Percentiles rank a stretch among this genome's conserved stretches.
These are phyloP conservation scores for Wolfiporia cocos DNA, from an alignment of 1,284 basidiomycete genomes.

Conservation along the genomic window DNA sequence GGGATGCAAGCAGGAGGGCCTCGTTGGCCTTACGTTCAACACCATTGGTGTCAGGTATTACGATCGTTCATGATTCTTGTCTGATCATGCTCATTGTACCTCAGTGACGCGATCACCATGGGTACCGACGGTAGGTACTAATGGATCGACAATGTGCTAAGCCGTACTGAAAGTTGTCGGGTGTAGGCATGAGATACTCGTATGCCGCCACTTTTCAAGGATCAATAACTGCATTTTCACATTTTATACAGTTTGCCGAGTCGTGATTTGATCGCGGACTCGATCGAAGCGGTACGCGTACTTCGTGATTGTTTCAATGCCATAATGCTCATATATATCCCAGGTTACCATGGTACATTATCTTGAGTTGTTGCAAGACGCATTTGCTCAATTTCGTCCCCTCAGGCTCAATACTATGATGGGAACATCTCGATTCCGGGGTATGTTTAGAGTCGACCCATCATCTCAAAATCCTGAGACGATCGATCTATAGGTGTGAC, in stretches of 20 bases:
- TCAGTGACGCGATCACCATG: constrained; percentile 79
- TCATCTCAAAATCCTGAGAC: neutral
- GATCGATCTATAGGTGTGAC: constrained; percentile 47
- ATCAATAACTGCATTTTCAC: neutral
- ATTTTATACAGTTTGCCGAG: constrained; percentile 61
- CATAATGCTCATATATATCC: neutral
- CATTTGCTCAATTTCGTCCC: too few species aligned
- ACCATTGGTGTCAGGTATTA: constrained; percentile 74
- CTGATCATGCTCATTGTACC: neutral
- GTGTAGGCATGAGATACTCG: constrained; percentile 75
- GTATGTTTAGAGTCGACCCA: constrained; percentile 8
- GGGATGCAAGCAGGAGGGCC: constrained; percentile 68
- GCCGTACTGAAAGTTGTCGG: neutral
- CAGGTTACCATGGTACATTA: constrained; percentile 63
- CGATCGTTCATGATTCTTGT: neutral
- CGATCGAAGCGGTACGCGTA: constrained; percentile 71
- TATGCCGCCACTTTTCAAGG: constrained; percentile 29
- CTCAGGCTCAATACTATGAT: constrained; percentile 79
- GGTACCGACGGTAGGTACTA: constrained; percentile 62
- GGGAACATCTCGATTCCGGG: constrained; percentile 81
- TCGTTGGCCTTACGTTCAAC: constrained; percentile 75
- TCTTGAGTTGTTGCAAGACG: too few species aligned
- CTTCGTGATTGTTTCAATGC: neutral
- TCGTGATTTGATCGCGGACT: constrained; percentile 88
- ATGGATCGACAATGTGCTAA: neutral